Percentiles rank a stretch among this genome's conserved stretches.
Conservation (phyloP, 2,329 filamentous ascomycete species). For the Delphinella strobiligena region DNA sequence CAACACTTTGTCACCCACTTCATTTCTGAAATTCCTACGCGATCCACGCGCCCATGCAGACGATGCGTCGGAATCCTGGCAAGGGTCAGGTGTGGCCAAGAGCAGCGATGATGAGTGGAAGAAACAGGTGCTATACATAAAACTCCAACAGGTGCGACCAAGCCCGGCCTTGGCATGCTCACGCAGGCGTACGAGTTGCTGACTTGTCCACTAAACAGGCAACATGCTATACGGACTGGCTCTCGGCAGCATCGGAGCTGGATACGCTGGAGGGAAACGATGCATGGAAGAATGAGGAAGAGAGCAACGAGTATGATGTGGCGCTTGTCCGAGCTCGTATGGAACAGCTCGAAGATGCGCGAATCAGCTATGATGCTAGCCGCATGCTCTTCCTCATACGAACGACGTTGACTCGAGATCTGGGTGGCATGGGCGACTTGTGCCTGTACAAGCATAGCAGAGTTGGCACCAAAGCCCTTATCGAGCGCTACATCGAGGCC, state of each 20-base stretch:
- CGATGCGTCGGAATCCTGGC: not conserved
- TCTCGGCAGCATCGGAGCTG: slow-evolving; percentile 60
- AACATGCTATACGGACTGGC: slow-evolving; percentile 59
- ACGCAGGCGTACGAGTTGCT: no score
- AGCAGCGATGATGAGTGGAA: slow-evolving; percentile 19
- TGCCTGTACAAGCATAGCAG: slow-evolving; percentile 74
- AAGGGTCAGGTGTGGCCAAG: no score
- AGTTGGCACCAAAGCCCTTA: slow-evolving; percentile 73
- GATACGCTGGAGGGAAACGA: slow-evolving; percentile 72
- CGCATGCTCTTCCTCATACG: slow-evolving; percentile 72
- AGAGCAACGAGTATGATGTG: slow-evolving; percentile 60
- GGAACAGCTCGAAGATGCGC: slow-evolving; percentile 61
- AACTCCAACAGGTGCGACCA: slow-evolving; percentile 51
- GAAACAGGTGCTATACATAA: slow-evolving; percentile 50
- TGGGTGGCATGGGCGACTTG: slow-evolving; percentile 77
- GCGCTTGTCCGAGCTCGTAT: slow-evolving; percentile 58
- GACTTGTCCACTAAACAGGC: no score
- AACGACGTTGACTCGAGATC: slow-evolving; percentile 65
- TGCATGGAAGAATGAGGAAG: slow-evolving; percentile 61
- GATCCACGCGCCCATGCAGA: not conserved
- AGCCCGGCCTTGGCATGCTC: no score
- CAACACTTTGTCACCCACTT: not conserved
- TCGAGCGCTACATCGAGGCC: slow-evolving; percentile 77
- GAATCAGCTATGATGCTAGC: slow-evolving; percentile 56
- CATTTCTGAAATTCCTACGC: not conserved